phyloP scores from a whole-genome alignment of 768 basidiomycete species.

The Boletus sp. region DNA sequence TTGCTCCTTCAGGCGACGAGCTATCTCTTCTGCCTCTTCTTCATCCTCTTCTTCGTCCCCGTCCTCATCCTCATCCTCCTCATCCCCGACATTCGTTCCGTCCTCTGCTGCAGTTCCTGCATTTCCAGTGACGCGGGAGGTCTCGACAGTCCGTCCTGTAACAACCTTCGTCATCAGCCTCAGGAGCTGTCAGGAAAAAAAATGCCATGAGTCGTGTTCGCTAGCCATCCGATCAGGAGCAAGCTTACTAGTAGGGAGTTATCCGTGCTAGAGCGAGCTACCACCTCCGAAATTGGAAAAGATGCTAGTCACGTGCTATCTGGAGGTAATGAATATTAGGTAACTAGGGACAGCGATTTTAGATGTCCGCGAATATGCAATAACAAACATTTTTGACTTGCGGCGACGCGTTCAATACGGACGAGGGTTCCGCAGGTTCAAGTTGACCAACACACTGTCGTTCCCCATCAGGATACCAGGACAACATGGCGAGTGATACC shows the following conservation, averaged over 20 bases:
- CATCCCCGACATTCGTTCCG: constrained; percentile 42
- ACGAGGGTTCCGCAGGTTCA: not conserved
- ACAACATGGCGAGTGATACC: constrained; percentile 47
- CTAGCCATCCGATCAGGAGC: constrained; percentile 1
- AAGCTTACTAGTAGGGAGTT: constrained; percentile 13
- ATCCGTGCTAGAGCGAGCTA: not conserved
- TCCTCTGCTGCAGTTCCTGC: constrained; percentile 3
- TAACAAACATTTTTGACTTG: constrained; percentile 5
- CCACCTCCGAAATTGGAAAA: constrained; percentile 9
- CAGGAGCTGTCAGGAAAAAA: not conserved
- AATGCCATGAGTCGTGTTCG: constrained; percentile 8
- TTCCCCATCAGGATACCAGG: constrained; percentile 10
- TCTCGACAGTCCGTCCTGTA: constrained; percentile 4
- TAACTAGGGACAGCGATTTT: constrained; percentile 6
- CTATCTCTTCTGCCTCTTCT: constrained; percentile 74
- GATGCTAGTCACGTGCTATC: constrained; percentile 15
- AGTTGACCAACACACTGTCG: not conserved
- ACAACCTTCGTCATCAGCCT: constrained; percentile 15
- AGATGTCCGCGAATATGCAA: constrained; percentile 23
- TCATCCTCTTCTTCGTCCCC: constrained; percentile 54
- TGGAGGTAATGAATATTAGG: not conserved
- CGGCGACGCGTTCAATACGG: not conserved
- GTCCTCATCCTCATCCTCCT: constrained; percentile 47
- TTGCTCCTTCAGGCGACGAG: constrained; percentile 70
- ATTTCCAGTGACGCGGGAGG: not conserved